phyloP scores from a whole-genome alignment of 805 yeast genomes.

The Monosporozyma solicola region DNA sequence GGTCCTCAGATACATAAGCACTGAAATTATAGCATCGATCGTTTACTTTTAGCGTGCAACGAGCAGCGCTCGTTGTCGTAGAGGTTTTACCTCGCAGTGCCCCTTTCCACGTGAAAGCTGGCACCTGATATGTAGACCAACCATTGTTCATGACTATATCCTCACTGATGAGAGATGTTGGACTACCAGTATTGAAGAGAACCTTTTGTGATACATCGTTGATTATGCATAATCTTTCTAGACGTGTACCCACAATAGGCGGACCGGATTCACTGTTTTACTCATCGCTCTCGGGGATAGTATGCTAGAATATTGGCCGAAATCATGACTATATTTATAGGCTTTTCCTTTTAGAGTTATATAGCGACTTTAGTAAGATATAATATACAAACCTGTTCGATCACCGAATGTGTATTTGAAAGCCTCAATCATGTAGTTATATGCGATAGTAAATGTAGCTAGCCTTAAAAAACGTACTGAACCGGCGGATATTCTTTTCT shows the following conservation, averaged over 20 bases:
- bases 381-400: too few species aligned
- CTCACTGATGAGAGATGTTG: not conserved
- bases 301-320: not conserved
- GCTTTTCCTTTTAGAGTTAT: too few species aligned
- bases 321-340: too few species aligned
- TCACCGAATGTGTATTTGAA: too few species aligned
- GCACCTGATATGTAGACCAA: not conserved
- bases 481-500: too few species aligned
- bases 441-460: too few species aligned
- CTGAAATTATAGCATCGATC: not conserved
- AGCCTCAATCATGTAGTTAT: too few species aligned
- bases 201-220: not conserved
- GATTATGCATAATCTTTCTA: not conserved
- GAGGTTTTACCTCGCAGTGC: not conserved
- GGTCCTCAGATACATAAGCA: not conserved
- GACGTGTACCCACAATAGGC: not conserved
- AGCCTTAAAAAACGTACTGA: too few species aligned
- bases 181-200: not conserved
- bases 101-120: not conserved
- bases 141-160: not conserved
- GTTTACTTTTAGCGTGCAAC: not conserved
- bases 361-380: too few species aligned
- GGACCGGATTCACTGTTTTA: not conserved
- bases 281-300: not conserved
- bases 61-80: not conserved